phyloP scores from a whole-genome alignment of 306 rosid genomes.

The Rosa persica region DNA sequence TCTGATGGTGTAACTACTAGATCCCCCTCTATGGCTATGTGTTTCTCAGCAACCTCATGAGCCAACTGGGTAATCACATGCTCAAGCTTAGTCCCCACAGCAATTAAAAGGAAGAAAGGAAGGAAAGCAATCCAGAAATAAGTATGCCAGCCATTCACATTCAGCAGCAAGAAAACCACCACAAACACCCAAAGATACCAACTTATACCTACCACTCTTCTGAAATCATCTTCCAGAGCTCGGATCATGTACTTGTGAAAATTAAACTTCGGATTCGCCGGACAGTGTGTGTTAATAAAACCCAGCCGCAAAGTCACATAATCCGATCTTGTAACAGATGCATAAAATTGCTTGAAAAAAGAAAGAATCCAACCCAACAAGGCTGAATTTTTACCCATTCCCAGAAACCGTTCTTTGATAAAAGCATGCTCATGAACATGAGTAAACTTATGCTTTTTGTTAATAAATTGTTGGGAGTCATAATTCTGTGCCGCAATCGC shows the following conservation, averaged over 20 bases:
- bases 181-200: slow-evolving; percentile 81
- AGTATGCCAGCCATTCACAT: slow-evolving; percentile 86
- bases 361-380: slow-evolving; percentile 71
- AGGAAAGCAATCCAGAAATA: slow-evolving; percentile 96
- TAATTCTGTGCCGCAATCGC: slow-evolving; percentile 52
- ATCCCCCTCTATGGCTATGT: slow-evolving; percentile 81
- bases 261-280: slow-evolving; percentile 57
- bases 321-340: slow-evolving; percentile 83
- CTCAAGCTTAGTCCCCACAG: slow-evolving; percentile 94
- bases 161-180: slow-evolving; percentile 66
- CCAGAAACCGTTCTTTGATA: slow-evolving; percentile 69
- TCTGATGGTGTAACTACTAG: slow-evolving; percentile 84
- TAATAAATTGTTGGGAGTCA: slow-evolving; percentile 38
- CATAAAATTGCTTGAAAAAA: slow-evolving; percentile 84
- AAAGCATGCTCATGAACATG: slow-evolving; percentile 68
- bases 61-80: slow-evolving; percentile 83
- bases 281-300: slow-evolving; percentile 85
- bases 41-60: slow-evolving; percentile 91
- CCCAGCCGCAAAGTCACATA: slow-evolving; percentile 73
- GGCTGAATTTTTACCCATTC: slow-evolving; percentile 62
- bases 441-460: slow-evolving; percentile 43
- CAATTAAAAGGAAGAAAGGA: slow-evolving; percentile 75
- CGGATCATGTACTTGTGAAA: slow-evolving; percentile 88
- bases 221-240: slow-evolving; percentile 82
- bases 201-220: slow-evolving; percentile 78